phyloP scores from a whole-genome alignment of 139 green algal genomes.

The Nannochloris sp. region DNA sequence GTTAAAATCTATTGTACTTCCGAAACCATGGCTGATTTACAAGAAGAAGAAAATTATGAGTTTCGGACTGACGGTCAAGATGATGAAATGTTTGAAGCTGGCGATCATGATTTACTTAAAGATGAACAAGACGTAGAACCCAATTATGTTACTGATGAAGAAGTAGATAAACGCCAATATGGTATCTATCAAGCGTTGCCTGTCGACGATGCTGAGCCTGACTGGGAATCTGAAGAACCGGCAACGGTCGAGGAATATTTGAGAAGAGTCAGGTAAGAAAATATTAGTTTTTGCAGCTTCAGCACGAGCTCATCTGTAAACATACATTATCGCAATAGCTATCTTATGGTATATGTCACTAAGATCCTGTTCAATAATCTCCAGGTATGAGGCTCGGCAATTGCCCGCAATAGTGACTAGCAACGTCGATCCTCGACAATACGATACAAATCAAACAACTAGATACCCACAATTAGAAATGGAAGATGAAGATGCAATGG shows the following conservation, averaged over 20 bases:
- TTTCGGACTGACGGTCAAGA: not conserved
- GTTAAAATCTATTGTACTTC: too few relatives aligned
- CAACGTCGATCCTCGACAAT: not conserved
- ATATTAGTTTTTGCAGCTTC: too few relatives aligned
- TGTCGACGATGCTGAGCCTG: slow-evolving; percentile 43
- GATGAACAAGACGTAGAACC: not conserved
- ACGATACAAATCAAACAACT: not conserved
- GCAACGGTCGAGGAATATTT: slow-evolving; percentile 52
- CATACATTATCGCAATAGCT: too few relatives aligned
- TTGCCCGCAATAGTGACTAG: slow-evolving; percentile 29
- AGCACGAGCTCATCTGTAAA: too few relatives aligned
- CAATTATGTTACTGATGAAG: slow-evolving; percentile 23
- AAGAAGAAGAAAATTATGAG: too few relatives aligned
- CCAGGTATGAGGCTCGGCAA: slow-evolving; percentile 31
- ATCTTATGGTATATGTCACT: not conserved
- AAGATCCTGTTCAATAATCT: not conserved
- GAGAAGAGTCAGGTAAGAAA: slow-evolving; percentile 41
- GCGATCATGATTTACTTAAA: not conserved
- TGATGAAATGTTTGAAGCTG: not conserved
- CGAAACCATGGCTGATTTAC: too few relatives aligned
- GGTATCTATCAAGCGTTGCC: slow-evolving; percentile 60
- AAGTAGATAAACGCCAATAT: slow-evolving; percentile 52
- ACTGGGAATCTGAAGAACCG: slow-evolving; percentile 37
- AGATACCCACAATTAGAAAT: not conserved
- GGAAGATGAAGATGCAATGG: not conserved